Evolutionary conservation across 768 basidiomycete species (phyloP).

Genomic region (Daedaleopsis sinensis): DNA sequence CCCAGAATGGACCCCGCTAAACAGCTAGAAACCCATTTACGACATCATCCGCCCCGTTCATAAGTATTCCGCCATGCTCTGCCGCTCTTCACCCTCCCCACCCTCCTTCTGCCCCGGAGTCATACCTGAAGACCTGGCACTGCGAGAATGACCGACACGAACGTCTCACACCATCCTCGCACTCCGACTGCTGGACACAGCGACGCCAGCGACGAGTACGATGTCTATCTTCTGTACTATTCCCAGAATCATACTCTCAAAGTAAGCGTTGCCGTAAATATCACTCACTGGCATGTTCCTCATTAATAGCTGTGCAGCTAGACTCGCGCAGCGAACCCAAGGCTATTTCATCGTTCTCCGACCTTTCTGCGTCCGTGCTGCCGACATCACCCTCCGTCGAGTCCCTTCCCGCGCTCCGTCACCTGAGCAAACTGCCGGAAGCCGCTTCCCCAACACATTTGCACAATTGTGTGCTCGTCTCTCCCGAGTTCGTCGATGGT

Average conservation of each 20-base stretch:
- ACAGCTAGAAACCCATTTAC: background rate
- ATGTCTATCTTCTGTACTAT: constrained; percentile 8
- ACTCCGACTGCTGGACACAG: background rate
- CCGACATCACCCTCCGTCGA: background rate
- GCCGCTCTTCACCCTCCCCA: background rate
- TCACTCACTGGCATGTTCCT: background rate
- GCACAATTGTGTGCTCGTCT: background rate
- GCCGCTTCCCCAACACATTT: constrained; percentile 1
- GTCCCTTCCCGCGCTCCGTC: background rate
- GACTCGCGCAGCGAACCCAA: background rate
- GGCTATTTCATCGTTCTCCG: background rate
- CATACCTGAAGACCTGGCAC: background rate
- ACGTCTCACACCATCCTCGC: background rate
- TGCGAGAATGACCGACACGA: no score
- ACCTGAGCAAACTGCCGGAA: background rate
- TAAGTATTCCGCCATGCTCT: background rate
- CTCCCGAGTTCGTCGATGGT: constrained; percentile 1
- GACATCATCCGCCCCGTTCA: background rate
- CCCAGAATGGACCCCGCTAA: constrained; percentile 5
- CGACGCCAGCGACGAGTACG: constrained; percentile 5
- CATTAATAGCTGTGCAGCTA: background rate
- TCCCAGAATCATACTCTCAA: constrained; percentile 1
- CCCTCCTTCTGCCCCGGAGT: background rate
- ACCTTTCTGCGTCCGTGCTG: background rate
- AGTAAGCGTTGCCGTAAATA: background rate